Evolutionary conservation across 306 rosid species (phyloP), one percentile per base, ranked within the genome.

Genomic region (Echinosophora koreensis): DNA sequence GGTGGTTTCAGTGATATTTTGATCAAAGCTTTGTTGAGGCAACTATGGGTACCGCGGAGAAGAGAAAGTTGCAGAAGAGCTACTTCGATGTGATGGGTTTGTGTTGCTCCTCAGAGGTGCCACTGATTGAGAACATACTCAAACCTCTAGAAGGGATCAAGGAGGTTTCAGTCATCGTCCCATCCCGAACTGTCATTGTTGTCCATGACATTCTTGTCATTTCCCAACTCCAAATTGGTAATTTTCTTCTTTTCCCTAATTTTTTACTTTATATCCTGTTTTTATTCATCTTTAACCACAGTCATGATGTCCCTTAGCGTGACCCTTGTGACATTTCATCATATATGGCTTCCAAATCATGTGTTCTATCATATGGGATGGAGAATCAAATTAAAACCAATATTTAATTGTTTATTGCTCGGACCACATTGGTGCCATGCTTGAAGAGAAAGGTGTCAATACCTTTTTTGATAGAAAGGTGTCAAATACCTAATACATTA

Each of bases 51-150:
- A 47, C 58, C 5, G 64, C 71, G 52, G 83, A 73, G 35, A 67
- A 69, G 51, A 88, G 77, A 52, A 83, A 64, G 79, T n/a, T 87
- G 63, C 89, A 92, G 81, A 92, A 84, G 55, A 96, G 90, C 81
- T 91, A 96, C 69, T 92, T 92, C 54, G 98, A 96, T 51, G 99
- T 96, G 44, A 11, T 96, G 74, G 99, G 99, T 0, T 32, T 96
- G 22, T 96, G 99, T 42, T 96, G 99, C 22, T 86, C 99, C 0
- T 96, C 99, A 0, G 99, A 96, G 74, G 90, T 92, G 1, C 92
- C 97, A 2, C 16, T 92, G 15, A 79, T 96, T 1, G 90, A 92
- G 60, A 91, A 89, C 63, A 89, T 91, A 7, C 78, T 96, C 10
- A 89, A 86, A 54, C 87, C 85, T 12, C 88, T 92, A 0, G 82